phyloP scores from a whole-genome alignment of 176 grass and related monocot species.

The Puya raimondii region DNA sequence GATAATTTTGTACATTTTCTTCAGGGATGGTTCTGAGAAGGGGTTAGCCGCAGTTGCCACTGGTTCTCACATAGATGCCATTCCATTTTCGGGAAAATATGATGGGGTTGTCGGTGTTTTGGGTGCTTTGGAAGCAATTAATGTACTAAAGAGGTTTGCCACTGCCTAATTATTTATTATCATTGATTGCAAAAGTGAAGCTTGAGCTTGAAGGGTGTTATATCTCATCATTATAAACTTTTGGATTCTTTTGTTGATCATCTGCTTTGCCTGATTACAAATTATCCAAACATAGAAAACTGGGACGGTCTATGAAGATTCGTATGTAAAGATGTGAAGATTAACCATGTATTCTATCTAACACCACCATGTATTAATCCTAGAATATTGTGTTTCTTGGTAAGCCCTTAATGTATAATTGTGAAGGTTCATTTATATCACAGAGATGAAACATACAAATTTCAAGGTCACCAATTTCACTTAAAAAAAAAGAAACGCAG shows the following conservation, averaged over 20 bases:
- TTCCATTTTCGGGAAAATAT: conserved; percentile 96
- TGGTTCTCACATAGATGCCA: conserved; percentile 97
- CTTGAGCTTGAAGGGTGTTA: not conserved
- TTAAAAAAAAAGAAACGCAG: not conserved
- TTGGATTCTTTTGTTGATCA: not conserved
- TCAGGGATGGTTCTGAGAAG: conserved; percentile 65
- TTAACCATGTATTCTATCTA: no score
- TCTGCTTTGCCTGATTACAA: conserved; percentile 1
- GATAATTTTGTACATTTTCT: conserved; percentile 10
- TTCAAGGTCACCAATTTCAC: no score
- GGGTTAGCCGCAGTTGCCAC: conserved; percentile 67
- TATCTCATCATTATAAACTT: not conserved
- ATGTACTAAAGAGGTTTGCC: conserved; percentile 48
- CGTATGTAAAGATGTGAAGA: no score
- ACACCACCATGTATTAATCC: no score
- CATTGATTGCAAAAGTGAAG: not conserved
- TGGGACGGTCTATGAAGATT: no score
- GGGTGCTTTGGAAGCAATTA: conserved; percentile 84
- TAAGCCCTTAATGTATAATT: no score
- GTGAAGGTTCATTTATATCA: no score
- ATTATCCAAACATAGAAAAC: not conserved
- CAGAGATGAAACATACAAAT: no score
- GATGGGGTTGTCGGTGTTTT: conserved; percentile 93
- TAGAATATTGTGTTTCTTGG: no score
- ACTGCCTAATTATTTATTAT: conserved; percentile 2